Evolutionary conservation across 257 asterid species (phyloP).

Genomic region (Jaltomata sinuosa): DNA sequence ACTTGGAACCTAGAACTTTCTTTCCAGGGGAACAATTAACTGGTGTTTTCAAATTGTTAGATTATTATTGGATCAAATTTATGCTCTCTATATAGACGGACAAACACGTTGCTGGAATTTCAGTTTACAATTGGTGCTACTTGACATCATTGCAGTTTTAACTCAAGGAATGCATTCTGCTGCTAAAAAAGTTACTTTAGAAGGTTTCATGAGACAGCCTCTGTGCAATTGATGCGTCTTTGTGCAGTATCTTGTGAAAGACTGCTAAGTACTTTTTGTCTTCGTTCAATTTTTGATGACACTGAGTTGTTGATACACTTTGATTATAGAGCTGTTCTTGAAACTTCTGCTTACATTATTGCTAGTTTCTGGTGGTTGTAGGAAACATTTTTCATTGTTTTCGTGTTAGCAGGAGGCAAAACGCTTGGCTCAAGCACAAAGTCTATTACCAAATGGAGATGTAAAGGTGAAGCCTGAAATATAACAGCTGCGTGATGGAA

Average conservation of each 20-base stretch:
- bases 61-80: not conserved
- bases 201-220: not conserved
- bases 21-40: not conserved
- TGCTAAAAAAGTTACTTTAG: not conserved
- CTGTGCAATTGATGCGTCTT: not conserved
- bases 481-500: conserved; percentile 8
- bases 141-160: not conserved
- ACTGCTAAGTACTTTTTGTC: not conserved
- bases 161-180: not conserved
- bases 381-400: not conserved
- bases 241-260: not conserved
- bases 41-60: not conserved
- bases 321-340: not conserved
- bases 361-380: not conserved
- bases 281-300: not conserved
- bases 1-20: not conserved
- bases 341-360: not conserved
- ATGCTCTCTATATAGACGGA: not conserved
- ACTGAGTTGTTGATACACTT: not conserved
- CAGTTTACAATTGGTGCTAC: not conserved
- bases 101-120: not conserved
- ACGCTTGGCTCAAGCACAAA: conserved; percentile 40
- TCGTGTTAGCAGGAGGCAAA: conserved; percentile 39
- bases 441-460: conserved; percentile 47
- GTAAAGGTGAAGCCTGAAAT: conserved; percentile 39